Evolutionary conservation across 1,139 yeast species (phyloP), one percentile per base, ranked within the genome.

Genomic region (Hyphopichia fennica): DNA sequence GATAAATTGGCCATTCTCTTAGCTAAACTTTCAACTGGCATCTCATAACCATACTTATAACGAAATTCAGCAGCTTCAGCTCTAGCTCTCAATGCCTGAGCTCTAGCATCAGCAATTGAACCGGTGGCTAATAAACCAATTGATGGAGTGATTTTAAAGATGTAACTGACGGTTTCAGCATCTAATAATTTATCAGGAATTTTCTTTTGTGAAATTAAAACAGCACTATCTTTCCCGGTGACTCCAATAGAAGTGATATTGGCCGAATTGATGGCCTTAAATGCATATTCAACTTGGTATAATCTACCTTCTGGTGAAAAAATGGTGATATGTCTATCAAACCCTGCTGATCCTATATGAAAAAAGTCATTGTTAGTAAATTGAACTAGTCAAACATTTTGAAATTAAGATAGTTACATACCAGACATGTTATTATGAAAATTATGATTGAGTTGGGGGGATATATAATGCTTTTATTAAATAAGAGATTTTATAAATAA

Each of bases 281-380:
- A 93, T 3, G 99, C 99, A 62, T 93, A 93, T 65, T 93, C 96
- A 31, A 91, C 99, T 70, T 93, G 99, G 69, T 87, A 93, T 51
- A 93, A 77, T 68, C 99, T 84, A 40, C 99, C 99, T 66, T 93
- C 99, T 20, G 99, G 99, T 38, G 98, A 91, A 73, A 93, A 93
- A 60, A 93, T 91, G 33, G 99, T 93, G 64, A 93, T 93, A 67
- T 93, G 99, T 75, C 99, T 87, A 72, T 93, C 99, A 65, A 91
- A 93, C 44, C 98, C 99, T 30, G 98, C 90, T 47, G 90, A 82
- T 50, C 78, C 81, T 67, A 62, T 18, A 8, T 20, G 5, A n/a
- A 13, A 14, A 42, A n/a, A n/a, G n/a, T n/a, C 45, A 44, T 46
- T 18, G 56, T 55, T 53, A 51, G 56, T 51, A 44, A 9, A 13